Percentiles rank a stretch among this genome's conserved stretches.
phyloP scores from a whole-genome alignment of 805 yeast genomes.

The Candida ortonii region DNA sequence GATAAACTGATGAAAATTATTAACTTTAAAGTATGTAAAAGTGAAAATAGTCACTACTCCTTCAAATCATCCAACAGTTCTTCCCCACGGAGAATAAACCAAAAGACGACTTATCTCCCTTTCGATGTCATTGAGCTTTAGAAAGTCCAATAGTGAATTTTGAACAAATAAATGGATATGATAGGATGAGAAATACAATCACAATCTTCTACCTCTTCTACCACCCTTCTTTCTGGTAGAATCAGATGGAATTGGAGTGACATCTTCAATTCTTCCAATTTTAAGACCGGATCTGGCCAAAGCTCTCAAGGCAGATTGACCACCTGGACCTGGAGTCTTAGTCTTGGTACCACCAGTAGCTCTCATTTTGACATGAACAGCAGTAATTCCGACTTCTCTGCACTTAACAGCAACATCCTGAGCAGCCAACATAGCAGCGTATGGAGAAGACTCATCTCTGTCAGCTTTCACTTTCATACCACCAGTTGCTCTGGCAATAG shows the following conservation, averaged over 20 bases:
- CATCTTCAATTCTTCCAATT: slow-evolving; percentile 99
- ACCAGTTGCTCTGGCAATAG: slow-evolving; percentile 99
- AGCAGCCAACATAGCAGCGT: slow-evolving; percentile 99
- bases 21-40: slow-evolving; percentile 13
- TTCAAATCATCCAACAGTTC: slow-evolving; percentile 11
- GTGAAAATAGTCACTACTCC: slow-evolving; percentile 9
- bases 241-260: slow-evolving; percentile 99
- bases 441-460: slow-evolving; percentile 99
- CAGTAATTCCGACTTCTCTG: slow-evolving; percentile 99
- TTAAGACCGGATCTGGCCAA: slow-evolving; percentile 99
- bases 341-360: slow-evolving; percentile 99
- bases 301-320: slow-evolving; percentile 99
- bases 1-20: slow-evolving; percentile 12
- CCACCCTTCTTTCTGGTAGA: slow-evolving; percentile 99
- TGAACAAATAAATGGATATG: slow-evolving; percentile 10
- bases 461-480: slow-evolving; percentile 99
- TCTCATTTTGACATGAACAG: slow-evolving; percentile 99
- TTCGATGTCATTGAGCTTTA: too few species aligned
- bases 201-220: slow-evolving; percentile 99
- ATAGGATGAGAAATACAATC: slow-evolving; percentile 17
- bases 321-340: slow-evolving; percentile 99
- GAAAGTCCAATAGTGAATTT: slow-evolving; percentile 9
- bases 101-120: too few species aligned
- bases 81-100: too few species aligned
- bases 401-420: slow-evolving; percentile 99